A percentile compares a stretch with the other conserved stretches of the same genome.
phyloP scores from a whole-genome alignment of 306 rosid genomes.

The Alnus rubra region DNA sequence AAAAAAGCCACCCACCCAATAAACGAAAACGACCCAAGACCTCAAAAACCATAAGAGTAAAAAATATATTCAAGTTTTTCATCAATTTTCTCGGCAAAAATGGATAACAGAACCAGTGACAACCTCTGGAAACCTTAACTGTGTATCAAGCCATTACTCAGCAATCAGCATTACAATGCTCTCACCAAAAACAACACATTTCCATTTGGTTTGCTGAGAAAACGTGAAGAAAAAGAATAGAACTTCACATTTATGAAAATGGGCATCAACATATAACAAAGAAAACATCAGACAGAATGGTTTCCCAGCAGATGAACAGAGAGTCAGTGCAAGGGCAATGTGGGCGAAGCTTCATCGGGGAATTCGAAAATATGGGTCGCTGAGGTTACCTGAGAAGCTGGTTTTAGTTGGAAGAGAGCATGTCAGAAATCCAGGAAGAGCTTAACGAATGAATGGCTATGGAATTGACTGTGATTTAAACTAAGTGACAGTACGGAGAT shows the following conservation, averaged over 20 bases:
- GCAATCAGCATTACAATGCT: background rate
- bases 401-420: background rate
- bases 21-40: background rate
- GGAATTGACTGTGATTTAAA: background rate
- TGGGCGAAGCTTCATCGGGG: background rate
- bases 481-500: background rate
- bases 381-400: background rate
- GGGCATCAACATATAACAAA: background rate
- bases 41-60: background rate
- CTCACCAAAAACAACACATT: background rate
- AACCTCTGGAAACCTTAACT: background rate
- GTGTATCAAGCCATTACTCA: background rate
- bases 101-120: background rate
- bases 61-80: background rate
- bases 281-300: background rate
- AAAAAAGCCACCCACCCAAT: background rate
- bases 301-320: background rate
- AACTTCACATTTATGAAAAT: background rate
- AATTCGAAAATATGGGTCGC: background rate
- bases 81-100: background rate
- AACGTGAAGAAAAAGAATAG: background rate
- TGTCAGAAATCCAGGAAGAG: background rate
- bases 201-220: background rate
- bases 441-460: background rate
- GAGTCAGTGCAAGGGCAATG: background rate